Conservation (phyloP, 768 basidiomycete genomes). For the Podaxis sp. region DNA sequence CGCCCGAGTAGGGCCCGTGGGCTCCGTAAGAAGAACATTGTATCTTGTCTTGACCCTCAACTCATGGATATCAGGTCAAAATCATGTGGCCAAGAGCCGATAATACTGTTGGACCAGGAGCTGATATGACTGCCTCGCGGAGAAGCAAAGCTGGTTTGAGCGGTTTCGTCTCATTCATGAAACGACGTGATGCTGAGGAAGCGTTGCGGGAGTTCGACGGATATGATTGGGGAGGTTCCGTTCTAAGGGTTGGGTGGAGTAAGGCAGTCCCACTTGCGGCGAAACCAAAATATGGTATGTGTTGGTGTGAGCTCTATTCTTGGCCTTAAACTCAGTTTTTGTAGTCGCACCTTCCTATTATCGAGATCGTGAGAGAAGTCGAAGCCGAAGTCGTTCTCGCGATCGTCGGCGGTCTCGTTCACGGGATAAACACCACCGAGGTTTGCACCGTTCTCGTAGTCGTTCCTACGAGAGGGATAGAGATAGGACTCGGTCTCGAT, state of each 20-base stretch:
- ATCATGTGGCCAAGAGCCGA: constrained; percentile 99
- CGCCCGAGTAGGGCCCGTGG: constrained; percentile 89
- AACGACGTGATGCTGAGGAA: constrained; percentile 83
- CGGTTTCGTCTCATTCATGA: constrained; percentile 98
- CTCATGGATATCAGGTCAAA: constrained; percentile 60
- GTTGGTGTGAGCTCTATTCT: neutral
- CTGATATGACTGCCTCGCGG: constrained; percentile 72
- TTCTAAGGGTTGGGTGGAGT: constrained; percentile 93
- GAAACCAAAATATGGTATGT: constrained; percentile 76
- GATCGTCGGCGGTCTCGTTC: constrained; percentile 41
- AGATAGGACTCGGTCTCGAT: constrained; percentile 43
- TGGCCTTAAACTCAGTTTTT: neutral
- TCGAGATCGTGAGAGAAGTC: constrained; percentile 23
- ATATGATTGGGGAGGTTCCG: constrained; percentile 89
- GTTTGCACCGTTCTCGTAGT: constrained; percentile 48
- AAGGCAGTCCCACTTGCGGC: constrained; percentile 89
- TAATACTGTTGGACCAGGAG: constrained; percentile 60
- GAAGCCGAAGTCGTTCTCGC: constrained; percentile 37
- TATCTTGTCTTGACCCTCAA: neutral
- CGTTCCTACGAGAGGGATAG: constrained; percentile 37
- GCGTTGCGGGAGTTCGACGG: constrained; percentile 92
- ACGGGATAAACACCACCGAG: constrained; percentile 35
- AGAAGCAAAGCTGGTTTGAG: constrained; percentile 76
- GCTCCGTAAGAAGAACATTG: constrained; percentile 59
- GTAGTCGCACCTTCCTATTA: constrained; percentile 19